These are phyloP conservation scores for Verruconis gallopava DNA, from an alignment of 2,329 filamentous ascomycete genomes.

Conservation along the genomic window DNA sequence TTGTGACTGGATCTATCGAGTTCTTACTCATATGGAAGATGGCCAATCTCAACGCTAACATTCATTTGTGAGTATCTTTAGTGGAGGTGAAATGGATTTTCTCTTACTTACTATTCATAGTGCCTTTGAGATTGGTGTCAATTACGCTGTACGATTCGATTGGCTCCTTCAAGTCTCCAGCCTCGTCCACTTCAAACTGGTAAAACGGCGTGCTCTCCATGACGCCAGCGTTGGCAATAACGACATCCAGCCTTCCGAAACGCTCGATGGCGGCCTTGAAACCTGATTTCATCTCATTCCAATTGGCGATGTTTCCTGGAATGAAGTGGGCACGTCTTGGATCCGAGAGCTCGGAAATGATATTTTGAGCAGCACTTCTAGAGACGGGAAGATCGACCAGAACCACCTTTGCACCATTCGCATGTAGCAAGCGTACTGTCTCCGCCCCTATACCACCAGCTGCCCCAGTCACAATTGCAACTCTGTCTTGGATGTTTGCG, in stretches of 20 bases:
- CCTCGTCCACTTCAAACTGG: slow-evolving; percentile 16
- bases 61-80: slow-evolving; percentile 18
- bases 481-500: slow-evolving; percentile 15
- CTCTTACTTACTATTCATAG: slow-evolving; percentile 28
- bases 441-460: slow-evolving; percentile 17
- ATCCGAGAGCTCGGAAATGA: neutral
- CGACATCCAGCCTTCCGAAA: slow-evolving; percentile 6
- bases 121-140: slow-evolving; percentile 33
- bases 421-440: slow-evolving; percentile 9
- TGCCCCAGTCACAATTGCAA: slow-evolving; percentile 18
- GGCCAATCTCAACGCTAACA: slow-evolving; percentile 21
- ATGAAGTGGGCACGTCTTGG: slow-evolving; percentile 1
- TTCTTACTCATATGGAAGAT: slow-evolving; percentile 17
- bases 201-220: slow-evolving; percentile 3
- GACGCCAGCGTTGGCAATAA: slow-evolving; percentile 5
- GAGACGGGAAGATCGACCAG: slow-evolving; percentile 1
- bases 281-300: neutral
- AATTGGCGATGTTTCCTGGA: slow-evolving; percentile 2
- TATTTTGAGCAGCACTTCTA: neutral
- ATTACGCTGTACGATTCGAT: slow-evolving; percentile 17
- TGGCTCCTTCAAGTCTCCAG: slow-evolving; percentile 19
- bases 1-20: slow-evolving; percentile 5
- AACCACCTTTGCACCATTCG: slow-evolving; percentile 34
- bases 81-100: slow-evolving; percentile 13
- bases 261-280: slow-evolving; percentile 4